Percentiles rank a stretch among this genome's conserved stretches.
Evolutionary conservation across 768 basidiomycete genomes (phyloP).

Genomic region (Fistulinella prunicolor): DNA sequence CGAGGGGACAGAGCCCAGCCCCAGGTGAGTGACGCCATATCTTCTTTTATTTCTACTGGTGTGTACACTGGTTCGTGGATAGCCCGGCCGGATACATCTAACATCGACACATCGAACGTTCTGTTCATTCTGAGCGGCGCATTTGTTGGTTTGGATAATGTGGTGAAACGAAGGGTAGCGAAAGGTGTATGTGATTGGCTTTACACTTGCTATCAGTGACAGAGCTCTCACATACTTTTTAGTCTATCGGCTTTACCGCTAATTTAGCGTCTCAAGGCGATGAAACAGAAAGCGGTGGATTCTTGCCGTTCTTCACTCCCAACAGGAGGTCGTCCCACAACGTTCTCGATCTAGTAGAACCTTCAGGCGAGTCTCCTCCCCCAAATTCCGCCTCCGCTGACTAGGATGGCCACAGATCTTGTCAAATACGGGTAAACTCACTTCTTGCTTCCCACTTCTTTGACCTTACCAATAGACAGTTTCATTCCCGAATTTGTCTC

Average conservation of each 20-base stretch:
- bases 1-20: slow-evolving; percentile 41
- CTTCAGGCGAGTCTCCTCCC: slow-evolving; percentile 45
- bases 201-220: background rate
- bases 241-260: slow-evolving; percentile 90
- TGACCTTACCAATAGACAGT: slow-evolving; percentile 34
- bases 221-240: slow-evolving; percentile 2
- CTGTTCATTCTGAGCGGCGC: slow-evolving; percentile 96
- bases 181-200: slow-evolving; percentile 65
- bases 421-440: slow-evolving; percentile 70
- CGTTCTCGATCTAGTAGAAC: slow-evolving; percentile 68
- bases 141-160: slow-evolving; percentile 84
- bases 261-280: slow-evolving; percentile 41
- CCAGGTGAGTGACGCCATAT: slow-evolving; percentile 18
- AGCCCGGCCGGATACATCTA: slow-evolving; percentile 66
- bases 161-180: slow-evolving; percentile 75
- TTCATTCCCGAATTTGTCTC: slow-evolving; percentile 96
- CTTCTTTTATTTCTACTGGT: background rate
- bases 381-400: background rate
- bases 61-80: slow-evolving; percentile 3
- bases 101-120: slow-evolving; percentile 86
- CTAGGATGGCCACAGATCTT: slow-evolving; percentile 51
- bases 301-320: slow-evolving; percentile 74
- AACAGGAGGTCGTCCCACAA: slow-evolving; percentile 57
- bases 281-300: slow-evolving; percentile 35
- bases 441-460: background rate